Evolutionary conservation across 1,139 yeast species (phyloP).

Genomic region (Saccharomyces hybrid): DNA sequence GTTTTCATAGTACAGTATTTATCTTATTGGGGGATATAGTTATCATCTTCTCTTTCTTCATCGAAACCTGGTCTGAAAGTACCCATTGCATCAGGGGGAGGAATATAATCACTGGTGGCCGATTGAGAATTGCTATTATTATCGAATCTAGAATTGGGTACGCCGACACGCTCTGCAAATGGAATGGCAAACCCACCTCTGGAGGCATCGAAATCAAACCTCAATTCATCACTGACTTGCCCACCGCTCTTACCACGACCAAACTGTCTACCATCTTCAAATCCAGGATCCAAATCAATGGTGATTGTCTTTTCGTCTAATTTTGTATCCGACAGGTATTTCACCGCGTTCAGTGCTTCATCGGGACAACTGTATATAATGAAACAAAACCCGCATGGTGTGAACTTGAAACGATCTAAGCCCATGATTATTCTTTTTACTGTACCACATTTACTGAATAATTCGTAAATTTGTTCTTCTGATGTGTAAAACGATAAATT

Average conservation of each 20-base stretch:
- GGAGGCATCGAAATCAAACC: constrained; percentile 50
- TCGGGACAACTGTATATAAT: constrained; percentile 61
- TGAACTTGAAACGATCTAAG: constrained; percentile 72
- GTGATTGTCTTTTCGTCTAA: constrained; percentile 73
- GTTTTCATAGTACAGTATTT: background rate
- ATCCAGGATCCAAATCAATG: constrained; percentile 91
- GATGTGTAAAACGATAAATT: constrained; percentile 80
- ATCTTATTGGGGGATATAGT: constrained; percentile 15
- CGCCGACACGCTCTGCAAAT: constrained; percentile 27
- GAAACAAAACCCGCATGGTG: constrained; percentile 95
- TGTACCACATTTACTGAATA: constrained; percentile 72
- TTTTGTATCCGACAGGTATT: constrained; percentile 70
- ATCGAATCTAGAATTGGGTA: background rate
- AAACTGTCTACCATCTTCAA: constrained; percentile 86
- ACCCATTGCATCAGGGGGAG: constrained; percentile 14
- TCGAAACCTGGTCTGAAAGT: constrained; percentile 4
- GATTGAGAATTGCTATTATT: background rate
- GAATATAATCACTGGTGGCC: constrained; percentile 8
- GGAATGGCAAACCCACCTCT: constrained; percentile 43
- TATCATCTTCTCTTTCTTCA: constrained; percentile 16
- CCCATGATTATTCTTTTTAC: constrained; percentile 86
- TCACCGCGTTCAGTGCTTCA: constrained; percentile 73
- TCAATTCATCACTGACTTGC: constrained; percentile 56
- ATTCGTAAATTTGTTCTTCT: constrained; percentile 85
- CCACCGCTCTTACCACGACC: constrained; percentile 92